Conservation (phyloP, 2,329 filamentous ascomycete genomes). For the Pochonia chlamydosporia region DNA sequence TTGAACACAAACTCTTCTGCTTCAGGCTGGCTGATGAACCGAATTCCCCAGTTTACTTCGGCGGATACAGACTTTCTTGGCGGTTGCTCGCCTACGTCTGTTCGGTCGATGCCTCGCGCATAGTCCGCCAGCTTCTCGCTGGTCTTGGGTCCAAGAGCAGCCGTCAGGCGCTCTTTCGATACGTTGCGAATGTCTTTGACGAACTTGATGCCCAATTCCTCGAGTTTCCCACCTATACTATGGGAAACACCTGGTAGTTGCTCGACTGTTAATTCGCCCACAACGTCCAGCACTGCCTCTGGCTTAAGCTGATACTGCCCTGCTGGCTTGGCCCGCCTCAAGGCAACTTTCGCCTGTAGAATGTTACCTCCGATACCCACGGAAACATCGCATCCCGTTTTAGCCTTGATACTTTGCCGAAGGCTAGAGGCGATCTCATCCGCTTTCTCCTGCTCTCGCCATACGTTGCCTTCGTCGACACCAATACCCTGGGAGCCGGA, state of each 20-base stretch:
- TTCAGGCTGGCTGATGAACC: constrained; percentile 87
- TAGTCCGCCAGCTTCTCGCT: constrained; percentile 89
- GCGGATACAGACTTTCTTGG: constrained; percentile 92
- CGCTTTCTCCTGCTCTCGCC: constrained; percentile 73
- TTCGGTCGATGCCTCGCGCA: constrained; percentile 76
- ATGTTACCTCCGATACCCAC: constrained; percentile 91
- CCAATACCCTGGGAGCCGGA: constrained; percentile 60
- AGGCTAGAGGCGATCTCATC: constrained; percentile 61
- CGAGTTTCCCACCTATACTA: constrained; percentile 80
- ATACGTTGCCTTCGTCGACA: constrained; percentile 61
- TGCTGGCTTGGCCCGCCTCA: constrained; percentile 89
- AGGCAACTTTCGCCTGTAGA: constrained; percentile 80
- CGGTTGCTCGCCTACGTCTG: constrained; percentile 80
- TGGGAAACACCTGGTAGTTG: constrained; percentile 88
- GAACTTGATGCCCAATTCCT: constrained; percentile 74
- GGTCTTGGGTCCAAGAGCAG: constrained; percentile 80
- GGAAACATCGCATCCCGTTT: constrained; percentile 81
- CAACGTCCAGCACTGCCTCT: constrained; percentile 68
- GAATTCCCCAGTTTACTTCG: constrained; percentile 97
- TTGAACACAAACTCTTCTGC: constrained; percentile 87
- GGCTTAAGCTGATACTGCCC: constrained; percentile 86
- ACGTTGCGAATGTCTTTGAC: constrained; percentile 78
- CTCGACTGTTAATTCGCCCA: constrained; percentile 72
- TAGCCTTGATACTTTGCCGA: constrained; percentile 63
- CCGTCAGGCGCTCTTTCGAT: constrained; percentile 69